Evolutionary conservation across 179 eudicot genomes (phyloP).

Genomic region (Silene noctiflora): DNA sequence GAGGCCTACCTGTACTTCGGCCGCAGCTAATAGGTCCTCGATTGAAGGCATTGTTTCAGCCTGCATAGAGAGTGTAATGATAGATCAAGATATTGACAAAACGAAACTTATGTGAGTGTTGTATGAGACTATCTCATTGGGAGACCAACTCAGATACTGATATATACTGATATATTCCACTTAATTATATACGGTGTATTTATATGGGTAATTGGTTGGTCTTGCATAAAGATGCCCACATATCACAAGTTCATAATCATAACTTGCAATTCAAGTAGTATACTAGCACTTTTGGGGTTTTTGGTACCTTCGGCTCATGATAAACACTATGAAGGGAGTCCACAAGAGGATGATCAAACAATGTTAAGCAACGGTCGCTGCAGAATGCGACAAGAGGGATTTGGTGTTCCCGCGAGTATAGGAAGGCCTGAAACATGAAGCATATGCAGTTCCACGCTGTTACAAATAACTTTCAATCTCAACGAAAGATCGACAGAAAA

Average conservation of each 20-base stretch:
- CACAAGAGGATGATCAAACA: constrained; percentile 79
- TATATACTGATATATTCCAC: background rate
- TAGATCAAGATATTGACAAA: background rate
- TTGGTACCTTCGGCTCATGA: constrained; percentile 82
- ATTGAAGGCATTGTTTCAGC: constrained; percentile 77
- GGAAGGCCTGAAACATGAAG: constrained; percentile 52
- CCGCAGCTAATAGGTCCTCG: constrained; percentile 57
- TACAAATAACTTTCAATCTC: background rate
- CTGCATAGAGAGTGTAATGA: constrained; percentile 36
- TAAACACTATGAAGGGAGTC: constrained; percentile 77
- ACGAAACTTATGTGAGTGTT: constrained; percentile 2
- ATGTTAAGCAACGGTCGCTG: constrained; percentile 75
- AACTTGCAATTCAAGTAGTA: background rate
- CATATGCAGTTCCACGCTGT: background rate
- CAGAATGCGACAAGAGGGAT: constrained; percentile 85
- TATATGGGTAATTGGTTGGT: no score
- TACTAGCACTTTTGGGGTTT: constrained; percentile 7
- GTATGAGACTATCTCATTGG: no score
- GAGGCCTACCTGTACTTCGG: constrained; percentile 66
- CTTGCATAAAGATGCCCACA: no score
- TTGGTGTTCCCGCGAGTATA: constrained; percentile 64
- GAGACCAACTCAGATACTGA: background rate
- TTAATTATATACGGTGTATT: background rate
- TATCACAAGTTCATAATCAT: no score
- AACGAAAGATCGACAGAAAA: background rate